Evolutionary conservation across 495 filamentous ascomycete species (phyloP).

Genomic region (Saxophila tyrrhenica): DNA sequence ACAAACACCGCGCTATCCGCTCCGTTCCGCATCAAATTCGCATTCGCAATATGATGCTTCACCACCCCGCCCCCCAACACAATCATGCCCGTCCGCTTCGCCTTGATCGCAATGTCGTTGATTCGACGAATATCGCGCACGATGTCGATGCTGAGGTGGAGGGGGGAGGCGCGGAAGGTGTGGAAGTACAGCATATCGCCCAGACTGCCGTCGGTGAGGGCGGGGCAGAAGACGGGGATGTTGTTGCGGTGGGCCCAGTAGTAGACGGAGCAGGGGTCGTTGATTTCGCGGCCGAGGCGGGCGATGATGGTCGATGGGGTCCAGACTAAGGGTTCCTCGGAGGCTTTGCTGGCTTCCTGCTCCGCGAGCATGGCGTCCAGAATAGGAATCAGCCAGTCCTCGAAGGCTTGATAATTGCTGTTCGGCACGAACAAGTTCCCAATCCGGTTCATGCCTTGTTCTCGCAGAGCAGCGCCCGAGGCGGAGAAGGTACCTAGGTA

Average conservation of each 20-base stretch:
- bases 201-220: constrained; percentile 83
- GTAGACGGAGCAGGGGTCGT: constrained; percentile 62
- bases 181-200: constrained; percentile 98
- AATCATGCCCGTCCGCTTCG: constrained; percentile 80
- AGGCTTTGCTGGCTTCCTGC: constrained; percentile 60
- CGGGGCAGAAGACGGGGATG: constrained; percentile 94
- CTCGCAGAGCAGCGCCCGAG: constrained; percentile 60
- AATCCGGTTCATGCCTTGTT: constrained; percentile 83
- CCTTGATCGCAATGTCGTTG: constrained; percentile 77
- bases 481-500: constrained; percentile 79
- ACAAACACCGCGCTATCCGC: constrained; percentile 94
- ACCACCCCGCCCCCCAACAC: constrained; percentile 86
- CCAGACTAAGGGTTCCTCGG: constrained; percentile 67
- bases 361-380: constrained; percentile 84
- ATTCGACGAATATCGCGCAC: constrained; percentile 80
- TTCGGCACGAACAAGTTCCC: constrained; percentile 96
- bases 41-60: constrained; percentile 97
- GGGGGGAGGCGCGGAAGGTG: constrained; percentile 73
- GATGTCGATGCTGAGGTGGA: constrained; percentile 71
- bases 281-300: constrained; percentile 81
- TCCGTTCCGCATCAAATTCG: constrained; percentile 91
- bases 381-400: constrained; percentile 93
- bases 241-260: constrained; percentile 92
- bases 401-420: constrained; percentile 90
- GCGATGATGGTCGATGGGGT: constrained; percentile 81